Evolutionary conservation across 2,329 filamentous ascomycete species (phyloP).

Genomic region (Hypocreales sp.): DNA sequence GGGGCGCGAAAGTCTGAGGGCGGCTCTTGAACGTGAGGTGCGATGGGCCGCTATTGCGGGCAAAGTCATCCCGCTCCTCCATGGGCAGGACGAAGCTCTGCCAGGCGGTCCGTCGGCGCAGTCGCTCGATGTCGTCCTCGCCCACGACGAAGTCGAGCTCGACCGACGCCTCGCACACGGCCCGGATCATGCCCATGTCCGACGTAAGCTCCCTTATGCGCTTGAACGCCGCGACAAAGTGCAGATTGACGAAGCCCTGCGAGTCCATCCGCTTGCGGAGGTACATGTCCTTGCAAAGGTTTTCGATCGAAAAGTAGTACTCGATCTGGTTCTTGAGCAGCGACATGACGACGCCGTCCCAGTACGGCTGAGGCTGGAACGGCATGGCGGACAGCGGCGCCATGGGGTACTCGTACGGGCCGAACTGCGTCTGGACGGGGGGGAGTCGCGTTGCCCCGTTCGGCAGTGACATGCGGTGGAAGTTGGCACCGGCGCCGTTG

Average conservation of each 20-base stretch:
- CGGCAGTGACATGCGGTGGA: constrained; percentile 23
- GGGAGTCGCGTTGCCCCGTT: constrained; percentile 19
- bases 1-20: constrained; percentile 11
- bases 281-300: constrained; percentile 84
- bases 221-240: constrained; percentile 73
- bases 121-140: constrained; percentile 61
- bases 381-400: constrained; percentile 21
- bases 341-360: constrained; percentile 31
- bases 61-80: constrained; percentile 55
- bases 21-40: constrained; percentile 21
- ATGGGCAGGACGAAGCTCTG: constrained; percentile 61
- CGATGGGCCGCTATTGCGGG: constrained; percentile 54
- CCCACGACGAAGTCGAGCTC: constrained; percentile 61
- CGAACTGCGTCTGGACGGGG: constrained; percentile 19
- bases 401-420: constrained; percentile 23
- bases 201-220: constrained; percentile 37
- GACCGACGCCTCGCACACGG: constrained; percentile 56
- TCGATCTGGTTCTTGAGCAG: constrained; percentile 45
- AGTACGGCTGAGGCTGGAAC: constrained; percentile 27
- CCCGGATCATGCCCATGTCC: constrained; percentile 57
- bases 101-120: constrained; percentile 66
- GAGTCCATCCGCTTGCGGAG: constrained; percentile 87
- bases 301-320: constrained; percentile 96
- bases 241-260: constrained; percentile 75
- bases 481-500: constrained; percentile 15